These are phyloP conservation scores for Anthracocystis walkeri DNA, from an alignment of 1,284 basidiomycete species.

Conservation along the genomic window DNA sequence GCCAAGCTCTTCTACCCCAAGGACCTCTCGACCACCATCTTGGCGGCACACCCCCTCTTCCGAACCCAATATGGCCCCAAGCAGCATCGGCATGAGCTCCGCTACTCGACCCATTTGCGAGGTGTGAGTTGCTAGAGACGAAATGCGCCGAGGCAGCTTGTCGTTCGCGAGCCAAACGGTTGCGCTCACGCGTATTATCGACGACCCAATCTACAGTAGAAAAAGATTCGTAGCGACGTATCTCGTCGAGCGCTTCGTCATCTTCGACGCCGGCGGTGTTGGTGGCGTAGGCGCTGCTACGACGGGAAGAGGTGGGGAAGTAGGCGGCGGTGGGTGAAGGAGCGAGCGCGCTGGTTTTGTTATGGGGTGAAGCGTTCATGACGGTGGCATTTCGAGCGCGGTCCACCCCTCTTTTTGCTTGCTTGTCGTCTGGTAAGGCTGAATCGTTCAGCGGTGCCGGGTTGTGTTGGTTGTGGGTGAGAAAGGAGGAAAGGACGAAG, in stretches of 20 bases:
- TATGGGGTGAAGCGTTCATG: conserved; percentile 35
- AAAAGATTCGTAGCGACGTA: conserved; percentile 60
- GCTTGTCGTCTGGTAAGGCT: background rate
- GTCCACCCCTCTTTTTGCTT: background rate
- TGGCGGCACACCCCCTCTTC: conserved; percentile 43
- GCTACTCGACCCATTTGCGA: conserved; percentile 43
- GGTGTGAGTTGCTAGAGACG: conserved; percentile 47
- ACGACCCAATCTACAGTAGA: conserved; percentile 69
- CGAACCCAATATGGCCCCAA: conserved; percentile 41
- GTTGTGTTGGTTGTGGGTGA: background rate
- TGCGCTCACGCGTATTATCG: conserved; percentile 65
- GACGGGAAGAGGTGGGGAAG: conserved; percentile 27
- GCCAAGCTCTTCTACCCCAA: conserved; percentile 51
- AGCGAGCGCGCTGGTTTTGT: conserved; percentile 25
- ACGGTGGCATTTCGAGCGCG: conserved; percentile 27
- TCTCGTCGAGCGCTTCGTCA: conserved; percentile 63
- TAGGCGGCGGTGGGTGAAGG: conserved; percentile 30
- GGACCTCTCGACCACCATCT: conserved; percentile 51
- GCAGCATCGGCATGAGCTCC: conserved; percentile 38
- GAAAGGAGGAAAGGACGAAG: background rate
- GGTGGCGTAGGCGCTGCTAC: conserved; percentile 14
- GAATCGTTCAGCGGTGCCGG: background rate
- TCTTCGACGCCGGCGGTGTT: conserved; percentile 37
- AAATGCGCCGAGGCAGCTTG: conserved; percentile 48
- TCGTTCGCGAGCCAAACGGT: conserved; percentile 56